Conservation (phyloP, 2,329 filamentous ascomycete genomes). For the Albifimbria verrucaria region DNA sequence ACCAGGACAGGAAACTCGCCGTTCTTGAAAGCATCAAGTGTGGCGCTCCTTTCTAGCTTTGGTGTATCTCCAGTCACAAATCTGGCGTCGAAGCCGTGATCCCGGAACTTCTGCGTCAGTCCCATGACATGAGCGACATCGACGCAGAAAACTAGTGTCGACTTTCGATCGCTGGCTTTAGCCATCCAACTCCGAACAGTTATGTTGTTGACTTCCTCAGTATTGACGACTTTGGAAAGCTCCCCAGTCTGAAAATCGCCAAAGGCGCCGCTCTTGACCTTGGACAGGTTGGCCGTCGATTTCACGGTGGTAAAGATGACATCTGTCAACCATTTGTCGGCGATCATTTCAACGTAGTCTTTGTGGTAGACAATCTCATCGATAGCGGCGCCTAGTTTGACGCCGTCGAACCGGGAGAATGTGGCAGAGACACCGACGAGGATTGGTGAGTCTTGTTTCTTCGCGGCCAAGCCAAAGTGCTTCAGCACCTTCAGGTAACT, state of each 20-base stretch:
- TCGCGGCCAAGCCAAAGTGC: conserved; percentile 70
- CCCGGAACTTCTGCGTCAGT: conserved; percentile 72
- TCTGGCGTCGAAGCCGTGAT: conserved; percentile 75
- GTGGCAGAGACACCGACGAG: conserved; percentile 89
- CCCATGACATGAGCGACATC: conserved; percentile 78
- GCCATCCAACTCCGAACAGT: conserved; percentile 83
- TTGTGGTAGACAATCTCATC: conserved; percentile 97
- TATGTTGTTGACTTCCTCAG: conserved; percentile 72
- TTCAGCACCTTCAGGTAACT: conserved; percentile 71
- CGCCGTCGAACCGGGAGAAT: conserved; percentile 74
- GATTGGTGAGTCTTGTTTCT: conserved; percentile 46
- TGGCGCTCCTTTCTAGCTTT: conserved; percentile 62
- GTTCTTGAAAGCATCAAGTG: conserved; percentile 71
- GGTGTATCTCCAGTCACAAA: conserved; percentile 84
- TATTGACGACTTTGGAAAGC: conserved; percentile 84
- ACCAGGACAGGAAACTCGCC: conserved; percentile 81
- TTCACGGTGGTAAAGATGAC: conserved; percentile 93
- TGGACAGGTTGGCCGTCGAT: conserved; percentile 74
- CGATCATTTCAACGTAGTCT: conserved; percentile 65
- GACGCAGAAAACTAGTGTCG: conserved; percentile 92
- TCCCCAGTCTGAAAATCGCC: conserved; percentile 79
- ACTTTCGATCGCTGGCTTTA: conserved; percentile 69
- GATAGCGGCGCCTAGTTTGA: conserved; percentile 78
- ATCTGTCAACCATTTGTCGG: conserved; percentile 86
- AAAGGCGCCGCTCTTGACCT: conserved; percentile 54